Percentiles rank a stretch among this genome's conserved stretches.
Conservation (phyloP, 495 filamentous ascomycete species). For the Xylaria bambusicola region DNA sequence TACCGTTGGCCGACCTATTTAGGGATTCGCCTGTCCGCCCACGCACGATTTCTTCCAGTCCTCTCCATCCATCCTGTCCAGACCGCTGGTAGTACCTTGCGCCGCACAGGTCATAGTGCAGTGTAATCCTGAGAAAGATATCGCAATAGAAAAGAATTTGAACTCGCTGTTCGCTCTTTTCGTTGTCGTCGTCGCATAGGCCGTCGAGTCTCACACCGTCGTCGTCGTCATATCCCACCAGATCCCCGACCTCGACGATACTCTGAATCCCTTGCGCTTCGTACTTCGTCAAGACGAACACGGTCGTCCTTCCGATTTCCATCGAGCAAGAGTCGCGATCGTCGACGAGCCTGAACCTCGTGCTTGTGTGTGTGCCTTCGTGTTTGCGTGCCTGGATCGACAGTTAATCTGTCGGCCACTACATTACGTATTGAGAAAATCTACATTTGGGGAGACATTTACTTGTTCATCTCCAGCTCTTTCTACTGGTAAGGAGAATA, state of each 20-base stretch:
- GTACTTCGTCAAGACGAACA: constrained; percentile 22
- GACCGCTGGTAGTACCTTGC: constrained; percentile 21
- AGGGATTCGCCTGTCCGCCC: constrained; percentile 26
- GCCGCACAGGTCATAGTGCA: constrained; percentile 34
- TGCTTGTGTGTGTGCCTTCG: constrained; percentile 30
- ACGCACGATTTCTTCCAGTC: not conserved
- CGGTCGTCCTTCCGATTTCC: constrained; percentile 16
- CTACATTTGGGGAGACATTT: constrained; percentile 88
- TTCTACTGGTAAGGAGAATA: constrained; percentile 64
- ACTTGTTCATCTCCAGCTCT: constrained; percentile 87
- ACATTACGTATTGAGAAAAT: constrained; percentile 37
- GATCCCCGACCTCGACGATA: constrained; percentile 33
- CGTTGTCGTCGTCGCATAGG: constrained; percentile 31
- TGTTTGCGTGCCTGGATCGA: constrained; percentile 27
- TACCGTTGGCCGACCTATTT: constrained; percentile 25
- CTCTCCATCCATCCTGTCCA: constrained; percentile 4
- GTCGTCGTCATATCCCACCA: constrained; percentile 29
- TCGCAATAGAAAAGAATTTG: constrained; percentile 36
- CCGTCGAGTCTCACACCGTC: constrained; percentile 23
- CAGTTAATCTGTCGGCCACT: constrained; percentile 26
- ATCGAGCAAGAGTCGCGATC: constrained; percentile 20
- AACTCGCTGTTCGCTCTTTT: constrained; percentile 15
- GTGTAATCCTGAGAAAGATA: constrained; percentile 30
- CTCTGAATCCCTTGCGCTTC: constrained; percentile 30
- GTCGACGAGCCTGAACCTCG: constrained; percentile 12